Conservation (phyloP, 2,329 filamentous ascomycete genomes). For the Penicillium sp. region DNA sequence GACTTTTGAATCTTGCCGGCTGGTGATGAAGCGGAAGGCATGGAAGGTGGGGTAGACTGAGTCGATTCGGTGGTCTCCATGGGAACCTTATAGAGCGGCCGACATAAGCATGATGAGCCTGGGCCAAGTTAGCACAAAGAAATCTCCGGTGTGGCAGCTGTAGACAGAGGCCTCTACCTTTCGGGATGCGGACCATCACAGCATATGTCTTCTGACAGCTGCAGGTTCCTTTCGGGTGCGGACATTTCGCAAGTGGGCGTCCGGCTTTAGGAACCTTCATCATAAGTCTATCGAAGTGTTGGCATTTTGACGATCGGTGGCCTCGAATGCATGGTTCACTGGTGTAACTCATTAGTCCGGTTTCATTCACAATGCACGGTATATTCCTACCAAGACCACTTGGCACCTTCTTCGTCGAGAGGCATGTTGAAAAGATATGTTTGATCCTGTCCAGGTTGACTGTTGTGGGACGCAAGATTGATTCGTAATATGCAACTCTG, state of each 20-base stretch:
- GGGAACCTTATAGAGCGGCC: slow-evolving; percentile 41
- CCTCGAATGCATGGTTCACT: slow-evolving; percentile 50
- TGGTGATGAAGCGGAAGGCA: slow-evolving; percentile 23
- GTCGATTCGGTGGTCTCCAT: slow-evolving; percentile 14
- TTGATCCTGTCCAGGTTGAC: background rate
- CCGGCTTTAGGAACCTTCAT: slow-evolving; percentile 50
- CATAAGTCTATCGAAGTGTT: slow-evolving; percentile 48
- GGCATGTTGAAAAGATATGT: slow-evolving; percentile 34
- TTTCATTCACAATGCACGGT: background rate
- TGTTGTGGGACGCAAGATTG: slow-evolving; percentile 6
- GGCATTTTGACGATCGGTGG: slow-evolving; percentile 49
- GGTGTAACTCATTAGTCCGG: slow-evolving; percentile 8
- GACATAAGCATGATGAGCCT: slow-evolving; percentile 43
- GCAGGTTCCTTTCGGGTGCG: slow-evolving; percentile 44
- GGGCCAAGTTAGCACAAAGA: slow-evolving; percentile 12
- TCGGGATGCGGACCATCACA: slow-evolving; percentile 46
- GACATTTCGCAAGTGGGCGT: slow-evolving; percentile 47
- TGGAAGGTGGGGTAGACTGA: slow-evolving; percentile 14
- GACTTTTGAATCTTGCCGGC: slow-evolving; percentile 37
- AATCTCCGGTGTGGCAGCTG: background rate
- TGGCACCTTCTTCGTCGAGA: slow-evolving; percentile 43
- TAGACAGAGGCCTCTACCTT: slow-evolving; percentile 30
- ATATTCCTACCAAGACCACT: slow-evolving; percentile 45
- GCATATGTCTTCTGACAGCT: slow-evolving; percentile 43
- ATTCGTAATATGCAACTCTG: slow-evolving; percentile 12